Percentiles rank a stretch among this genome's conserved stretches.
phyloP scores from a whole-genome alignment of 768 basidiomycete genomes.

The Leccinum imitatum region DNA sequence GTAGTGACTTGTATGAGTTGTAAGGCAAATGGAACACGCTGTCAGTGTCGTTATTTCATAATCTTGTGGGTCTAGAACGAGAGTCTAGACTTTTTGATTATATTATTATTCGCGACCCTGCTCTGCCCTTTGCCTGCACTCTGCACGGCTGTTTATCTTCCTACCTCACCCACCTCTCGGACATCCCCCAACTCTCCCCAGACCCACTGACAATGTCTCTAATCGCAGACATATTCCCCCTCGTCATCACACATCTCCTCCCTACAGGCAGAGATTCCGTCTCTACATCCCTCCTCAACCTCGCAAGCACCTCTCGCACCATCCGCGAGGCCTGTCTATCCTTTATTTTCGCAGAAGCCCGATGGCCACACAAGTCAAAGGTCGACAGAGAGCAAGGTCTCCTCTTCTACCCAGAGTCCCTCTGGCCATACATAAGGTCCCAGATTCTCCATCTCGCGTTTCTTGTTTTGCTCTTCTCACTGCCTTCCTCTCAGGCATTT shows the following conservation, averaged over 20 bases:
- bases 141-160: not conserved
- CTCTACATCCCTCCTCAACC: constrained; percentile 21
- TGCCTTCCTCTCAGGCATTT: constrained; percentile 24
- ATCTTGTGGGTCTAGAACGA: constrained; percentile 15
- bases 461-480: not conserved
- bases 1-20: constrained; percentile 15
- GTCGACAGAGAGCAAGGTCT: constrained; percentile 24
- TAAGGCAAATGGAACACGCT: constrained; percentile 3
- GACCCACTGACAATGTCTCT: constrained; percentile 28
- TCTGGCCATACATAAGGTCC: constrained; percentile 35
- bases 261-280: constrained; percentile 1
- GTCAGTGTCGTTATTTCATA: constrained; percentile 13
- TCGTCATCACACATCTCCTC: constrained; percentile 31
- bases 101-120: constrained; percentile 19
- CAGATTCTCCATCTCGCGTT: not conserved
- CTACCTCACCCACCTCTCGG: constrained; percentile 3
- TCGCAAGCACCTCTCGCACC: constrained; percentile 25
- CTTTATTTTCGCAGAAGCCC: constrained; percentile 32
- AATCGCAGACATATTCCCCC: constrained; percentile 36
- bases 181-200: not conserved
- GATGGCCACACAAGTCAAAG: constrained; percentile 34
- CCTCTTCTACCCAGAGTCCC: constrained; percentile 28
- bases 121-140: constrained; percentile 12
- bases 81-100: constrained; percentile 23
- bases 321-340: constrained; percentile 33